Base-by-base conservation (phyloP, 2,329 filamentous ascomycete species). In the Sclerotinia spermophila region DNA sequence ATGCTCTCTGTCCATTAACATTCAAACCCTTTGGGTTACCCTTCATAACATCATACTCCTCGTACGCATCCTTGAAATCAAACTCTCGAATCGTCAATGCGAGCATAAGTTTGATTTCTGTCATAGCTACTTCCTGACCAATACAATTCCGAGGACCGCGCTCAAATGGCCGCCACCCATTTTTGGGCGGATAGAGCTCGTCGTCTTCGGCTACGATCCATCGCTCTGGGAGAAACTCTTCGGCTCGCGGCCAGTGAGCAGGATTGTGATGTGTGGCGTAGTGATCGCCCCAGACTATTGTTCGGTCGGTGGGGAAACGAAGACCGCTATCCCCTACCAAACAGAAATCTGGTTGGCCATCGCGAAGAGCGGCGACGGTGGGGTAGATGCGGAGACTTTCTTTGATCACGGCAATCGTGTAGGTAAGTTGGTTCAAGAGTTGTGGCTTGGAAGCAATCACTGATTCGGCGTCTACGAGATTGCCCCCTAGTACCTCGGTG, bases 91-190 rank as follows among this genome's bases (percentile, higher is more conserved):
- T n/a, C 35, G 69, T 71, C 74, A 76, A 85, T 3, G 83, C 82
- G 58, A 87, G 75, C 15, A 84, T 81, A 51, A 84, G 78, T 71
- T 82, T 82, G n/a, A 83, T 77, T 77, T 87, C 85, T 38, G 74
- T 75, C 79, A 85, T 82, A 1, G 84, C 85, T 35, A 87, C 78
- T 71, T 83, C 82, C 75, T 88, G 85, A 0, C 86, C 87, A n/a
- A 88, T 83, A 74, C 86, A 90, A 66, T 84, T 85, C 13, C 87
- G 77, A 3, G 82, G 81, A 0, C 87, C 87, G 68, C 83, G 81
- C 73, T 86, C 84, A 76, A 89, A 89, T 0, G 84, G 81, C 11
- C 86, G 82, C 81, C 82, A 89, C 1, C 85, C 86, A 61, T 83
- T 69, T n/a, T 74, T 71, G 10, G 30, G 27, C 2, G 74, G 75